Percentiles rank a stretch among this genome's conserved stretches.
Evolutionary conservation across 1,139 yeast species (phyloP).

Genomic region (Sugiyamaella sp.): DNA sequence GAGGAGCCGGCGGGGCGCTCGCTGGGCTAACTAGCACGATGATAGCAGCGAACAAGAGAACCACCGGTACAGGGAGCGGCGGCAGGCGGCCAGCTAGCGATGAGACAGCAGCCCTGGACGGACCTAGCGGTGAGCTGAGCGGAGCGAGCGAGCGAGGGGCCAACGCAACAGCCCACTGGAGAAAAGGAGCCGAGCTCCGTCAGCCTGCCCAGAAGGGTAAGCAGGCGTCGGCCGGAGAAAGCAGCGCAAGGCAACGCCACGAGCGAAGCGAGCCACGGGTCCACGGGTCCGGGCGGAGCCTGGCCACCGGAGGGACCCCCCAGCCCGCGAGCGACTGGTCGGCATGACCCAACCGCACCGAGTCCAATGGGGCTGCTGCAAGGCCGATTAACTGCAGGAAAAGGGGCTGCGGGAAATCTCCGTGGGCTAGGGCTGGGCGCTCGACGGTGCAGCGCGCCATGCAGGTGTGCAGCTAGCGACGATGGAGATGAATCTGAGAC

Average conservation of each 20-base stretch:
- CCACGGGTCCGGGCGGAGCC: no score
- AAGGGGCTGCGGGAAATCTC: constrained; percentile 1
- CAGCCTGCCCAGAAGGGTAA: no score
- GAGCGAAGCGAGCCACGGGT: no score
- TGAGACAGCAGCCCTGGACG: neutral
- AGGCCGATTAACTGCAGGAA: neutral
- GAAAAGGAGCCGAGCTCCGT: no score
- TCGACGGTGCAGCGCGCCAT: neutral
- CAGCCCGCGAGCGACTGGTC: neutral
- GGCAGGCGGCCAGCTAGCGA: neutral
- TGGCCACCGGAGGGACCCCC: neutral
- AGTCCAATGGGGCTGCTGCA: neutral
- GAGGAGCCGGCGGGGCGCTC: neutral
- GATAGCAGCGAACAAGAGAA: neutral
- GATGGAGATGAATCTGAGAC: neutral
- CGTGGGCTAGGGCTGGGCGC: neutral
- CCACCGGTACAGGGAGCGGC: neutral
- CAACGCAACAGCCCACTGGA: neutral
- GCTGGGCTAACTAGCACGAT: neutral
- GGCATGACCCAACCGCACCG: neutral
- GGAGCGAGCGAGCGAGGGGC: neutral
- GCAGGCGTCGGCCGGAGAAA: no score
- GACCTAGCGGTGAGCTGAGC: neutral
- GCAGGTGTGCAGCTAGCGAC: neutral
- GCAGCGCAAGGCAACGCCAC: no score